Percentiles rank a stretch among this genome's conserved stretches.
Evolutionary conservation across 164 flowering plant genomes (phyloP).

Genomic region (Vitis labrusca): DNA sequence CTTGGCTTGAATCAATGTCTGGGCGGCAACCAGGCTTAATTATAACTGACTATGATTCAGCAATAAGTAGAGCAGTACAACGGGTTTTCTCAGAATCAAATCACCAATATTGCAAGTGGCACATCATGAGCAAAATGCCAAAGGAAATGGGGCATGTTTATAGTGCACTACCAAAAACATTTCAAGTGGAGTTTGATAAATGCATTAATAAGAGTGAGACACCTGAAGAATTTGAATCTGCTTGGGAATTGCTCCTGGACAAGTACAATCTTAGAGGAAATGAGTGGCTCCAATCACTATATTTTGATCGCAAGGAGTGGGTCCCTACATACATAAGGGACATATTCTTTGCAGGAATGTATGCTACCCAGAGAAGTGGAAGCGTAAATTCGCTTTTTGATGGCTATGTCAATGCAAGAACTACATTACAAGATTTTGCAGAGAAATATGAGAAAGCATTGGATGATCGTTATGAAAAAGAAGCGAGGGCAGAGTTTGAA

Average conservation of each 20-base stretch:
- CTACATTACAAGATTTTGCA: constrained; percentile 30
- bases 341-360: constrained; percentile 38
- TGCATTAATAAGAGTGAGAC: constrained; percentile 30
- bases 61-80: constrained; percentile 25
- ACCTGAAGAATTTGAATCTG: constrained; percentile 29
- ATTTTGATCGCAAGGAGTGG: constrained; percentile 35
- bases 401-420: constrained; percentile 31
- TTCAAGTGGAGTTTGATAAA: constrained; percentile 34
- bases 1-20: constrained; percentile 44
- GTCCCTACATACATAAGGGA: constrained; percentile 32
- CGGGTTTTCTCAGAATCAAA: constrained; percentile 30
- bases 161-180: constrained; percentile 26
- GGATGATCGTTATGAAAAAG: constrained; percentile 34
- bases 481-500: constrained; percentile 39
- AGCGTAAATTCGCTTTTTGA: constrained; percentile 33
- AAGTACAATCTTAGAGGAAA: constrained; percentile 33
- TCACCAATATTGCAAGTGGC: constrained; percentile 37
- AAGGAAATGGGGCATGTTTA: constrained; percentile 31
- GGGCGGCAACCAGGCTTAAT: constrained; percentile 26
- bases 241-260: constrained; percentile 30
- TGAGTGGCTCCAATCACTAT: constrained; percentile 35
- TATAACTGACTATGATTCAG: constrained; percentile 34
- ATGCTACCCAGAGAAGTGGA: constrained; percentile 20
- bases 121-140: constrained; percentile 35
- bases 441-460: constrained; percentile 34